Evolutionary conservation across 192 early-diverging fungal species (phyloP), one percentile per base, ranked within the genome.

Genomic region (Coemansia sp.): DNA sequence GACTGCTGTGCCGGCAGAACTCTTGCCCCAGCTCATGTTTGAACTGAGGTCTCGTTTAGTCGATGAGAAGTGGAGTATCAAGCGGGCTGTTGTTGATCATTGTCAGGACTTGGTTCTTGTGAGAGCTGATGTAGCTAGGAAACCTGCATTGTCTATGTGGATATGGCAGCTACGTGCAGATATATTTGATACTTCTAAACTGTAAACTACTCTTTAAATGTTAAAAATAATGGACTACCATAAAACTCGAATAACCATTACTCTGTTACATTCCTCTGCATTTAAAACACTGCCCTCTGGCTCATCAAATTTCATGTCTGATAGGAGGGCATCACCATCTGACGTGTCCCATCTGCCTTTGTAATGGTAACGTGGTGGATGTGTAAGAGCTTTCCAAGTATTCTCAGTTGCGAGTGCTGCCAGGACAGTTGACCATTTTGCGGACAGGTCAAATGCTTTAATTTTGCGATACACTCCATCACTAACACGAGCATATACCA

Each of bases 111-210:
- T 69, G 0, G 64, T 76, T 0, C 36, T 81, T 13, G 64, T 17
- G 0, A 56, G 56, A 4, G 67, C 66, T 1, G 78, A 81, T 13
- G 13, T 76, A 3, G 56, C 67, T 5, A 59, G 78, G 3, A 75
- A 76, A 38, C 69, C 73, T 12, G 66, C 70, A 10, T 38, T 81
- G 38, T 45, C 78, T 2, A 22, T 42, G 11, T 81, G 78, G 78
- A 51, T 56, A 1, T 76, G 74, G 78, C 69, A 68, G 40, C 42
- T 81, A 40, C 58, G 69, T 13, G 13, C 53, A 0, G 68, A 66
- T n/a, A 11, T 68, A 7, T 61, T 64, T 20, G 17, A 0, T 46
- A n/a, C 39, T 4, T 29, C 62, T 8, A 70, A 63, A 46, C 20
- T 70, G 7, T 70, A 63, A 15, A 4, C n/a, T 46, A 46, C n/a